Percentiles rank a stretch among this genome's conserved stretches.
Evolutionary conservation across 2,329 filamentous ascomycete species (phyloP).

Genomic region (Chrysoporthe deuterocubensis): DNA sequence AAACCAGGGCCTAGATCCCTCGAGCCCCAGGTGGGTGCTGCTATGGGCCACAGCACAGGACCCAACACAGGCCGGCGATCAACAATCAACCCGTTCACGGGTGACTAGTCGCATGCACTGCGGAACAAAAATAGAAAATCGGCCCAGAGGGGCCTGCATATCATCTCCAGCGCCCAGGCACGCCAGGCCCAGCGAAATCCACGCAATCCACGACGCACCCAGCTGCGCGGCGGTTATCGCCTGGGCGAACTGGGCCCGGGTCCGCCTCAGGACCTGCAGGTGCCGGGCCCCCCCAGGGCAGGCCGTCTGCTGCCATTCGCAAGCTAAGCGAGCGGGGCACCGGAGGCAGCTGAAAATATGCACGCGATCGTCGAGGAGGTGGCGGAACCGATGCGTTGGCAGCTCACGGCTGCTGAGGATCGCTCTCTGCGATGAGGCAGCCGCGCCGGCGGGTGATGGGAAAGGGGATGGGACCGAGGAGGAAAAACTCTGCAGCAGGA

Average conservation of each 20-base stretch:
- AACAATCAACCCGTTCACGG: neutral
- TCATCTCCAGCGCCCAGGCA: neutral
- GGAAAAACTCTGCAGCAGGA: neutral
- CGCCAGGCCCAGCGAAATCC: neutral
- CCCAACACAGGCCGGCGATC: neutral
- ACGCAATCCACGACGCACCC: neutral
- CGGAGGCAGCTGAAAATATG: slow-evolving; percentile 39
- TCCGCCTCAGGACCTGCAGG: slow-evolving; percentile 16
- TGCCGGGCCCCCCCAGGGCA: slow-evolving; percentile 19
- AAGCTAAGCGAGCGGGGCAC: slow-evolving; percentile 29
- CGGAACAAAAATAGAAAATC: slow-evolving; percentile 10
- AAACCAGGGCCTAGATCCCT: neutral
- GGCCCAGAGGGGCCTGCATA: neutral
- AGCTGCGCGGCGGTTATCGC: slow-evolving; percentile 4
- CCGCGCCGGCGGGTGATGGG: neutral
- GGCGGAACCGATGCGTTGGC: slow-evolving; percentile 12
- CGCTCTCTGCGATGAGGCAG: neutral
- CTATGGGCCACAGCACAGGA: neutral
- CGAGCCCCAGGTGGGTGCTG: neutral
- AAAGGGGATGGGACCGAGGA: too few species aligned
- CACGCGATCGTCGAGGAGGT: slow-evolving; percentile 29
- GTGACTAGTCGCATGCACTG: neutral
- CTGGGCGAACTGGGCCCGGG: neutral
- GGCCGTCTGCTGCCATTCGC: slow-evolving; percentile 24
- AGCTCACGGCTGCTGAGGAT: too few species aligned